These are phyloP conservation scores for Tricholoma bakamatsutake DNA, from an alignment of 768 basidiomycete genomes.

Conservation along the genomic window DNA sequence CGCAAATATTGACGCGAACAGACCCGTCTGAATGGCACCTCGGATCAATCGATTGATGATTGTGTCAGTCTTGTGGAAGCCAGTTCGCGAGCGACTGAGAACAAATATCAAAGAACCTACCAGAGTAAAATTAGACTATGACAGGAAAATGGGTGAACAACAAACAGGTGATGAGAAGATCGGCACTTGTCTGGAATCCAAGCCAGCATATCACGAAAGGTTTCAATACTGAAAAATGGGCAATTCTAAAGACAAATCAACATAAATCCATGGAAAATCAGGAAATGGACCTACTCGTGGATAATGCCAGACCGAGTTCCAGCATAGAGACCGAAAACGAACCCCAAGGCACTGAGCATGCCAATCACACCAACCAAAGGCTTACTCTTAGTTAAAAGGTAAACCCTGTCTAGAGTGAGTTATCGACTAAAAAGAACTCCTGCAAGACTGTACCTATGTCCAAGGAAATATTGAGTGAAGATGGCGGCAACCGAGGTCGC, in stretches of 20 bases:
- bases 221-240: conserved; percentile 34
- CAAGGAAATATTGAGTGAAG: conserved; percentile 45
- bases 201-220: conserved; percentile 43
- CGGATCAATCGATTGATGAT: conserved; percentile 49
- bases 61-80: conserved; percentile 45
- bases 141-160: neutral
- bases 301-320: conserved; percentile 39
- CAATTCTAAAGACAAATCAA: conserved; percentile 24
- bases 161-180: conserved; percentile 41
- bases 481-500: conserved; percentile 41
- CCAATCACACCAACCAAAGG: conserved; percentile 29
- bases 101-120: conserved; percentile 24
- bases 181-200: conserved; percentile 37
- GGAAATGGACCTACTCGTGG: conserved; percentile 25
- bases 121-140: neutral
- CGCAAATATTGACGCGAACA: conserved; percentile 47
- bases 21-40: conserved; percentile 49
- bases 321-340: conserved; percentile 37
- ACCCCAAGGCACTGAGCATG: conserved; percentile 31
- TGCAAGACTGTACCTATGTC: conserved; percentile 31
- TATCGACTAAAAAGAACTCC: neutral
- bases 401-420: conserved; percentile 21
- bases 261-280: neutral
- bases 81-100: conserved; percentile 39
- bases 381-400: conserved; percentile 30